Base-by-base conservation (phyloP, 306 rosid genomes). In the Dalbergia cochinchinensis region DNA sequence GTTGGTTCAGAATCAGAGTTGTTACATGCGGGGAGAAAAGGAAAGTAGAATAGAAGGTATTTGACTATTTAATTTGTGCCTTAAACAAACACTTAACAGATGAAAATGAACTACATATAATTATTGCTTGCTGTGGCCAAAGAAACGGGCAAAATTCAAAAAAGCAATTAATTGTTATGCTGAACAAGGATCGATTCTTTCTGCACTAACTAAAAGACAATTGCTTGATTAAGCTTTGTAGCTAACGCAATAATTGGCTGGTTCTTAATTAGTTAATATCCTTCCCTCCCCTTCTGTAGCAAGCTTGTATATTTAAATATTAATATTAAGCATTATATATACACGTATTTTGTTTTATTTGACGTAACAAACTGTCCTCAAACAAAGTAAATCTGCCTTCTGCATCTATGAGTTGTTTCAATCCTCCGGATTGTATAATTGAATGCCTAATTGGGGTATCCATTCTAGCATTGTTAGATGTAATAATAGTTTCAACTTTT, bases 231-330 rank as follows among this genome's bases (percentile, higher is more conserved):
- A 18, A 53, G 65, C 55, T 11, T 16, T 65, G 12, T 20, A 61
- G 73, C 44, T 35, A 77, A 77, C 73, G 19, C 73, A 77, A 76
- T 76, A 65, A 76, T 64, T 76, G 9, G 50, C 37, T n/a, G 4
- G 16, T 31, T 58, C 41, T 8, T 19, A 39, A 39, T 18, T 5
- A 73, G 13, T 73, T 2, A 57, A 14, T 73, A n/a, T 41, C 22
- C 12, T 37, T 13, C 31, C 18, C 31, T 69, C 1, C 44, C 33
- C 8, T 18, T 18, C 11, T 39, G 19, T 35, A 26, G 22, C 77
- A 37, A 55, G 54, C 35, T 72, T 72, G 5, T 35, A 18, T n/a
- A 18, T 6, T 9, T 8, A 54, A 37, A 26, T 26, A 26, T 1
- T 4, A 53, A 31, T 15, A 51, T 8, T 51, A 71, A 51, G 18